A percentile compares a stretch with the other conserved stretches of the same genome.
phyloP scores from a whole-genome alignment of 768 basidiomycete genomes.

The Neoboletus brunneissimus region DNA sequence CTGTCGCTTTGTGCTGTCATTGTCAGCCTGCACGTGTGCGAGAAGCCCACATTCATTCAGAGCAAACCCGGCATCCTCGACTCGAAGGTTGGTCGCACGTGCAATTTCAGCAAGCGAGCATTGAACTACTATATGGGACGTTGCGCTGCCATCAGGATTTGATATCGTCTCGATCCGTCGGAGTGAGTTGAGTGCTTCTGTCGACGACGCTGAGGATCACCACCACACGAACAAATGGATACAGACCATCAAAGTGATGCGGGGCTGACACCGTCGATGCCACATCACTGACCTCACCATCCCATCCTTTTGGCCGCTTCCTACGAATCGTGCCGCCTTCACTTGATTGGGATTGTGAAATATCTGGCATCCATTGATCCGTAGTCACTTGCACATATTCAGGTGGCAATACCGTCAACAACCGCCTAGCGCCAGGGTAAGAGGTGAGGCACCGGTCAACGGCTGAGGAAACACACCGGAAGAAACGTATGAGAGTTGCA shows the following conservation, averaged over 20 bases:
- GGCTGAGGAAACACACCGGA: slow-evolving; percentile 48
- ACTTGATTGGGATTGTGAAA: slow-evolving; percentile 34
- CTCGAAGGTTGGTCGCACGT: slow-evolving; percentile 71
- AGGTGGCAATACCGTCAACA: slow-evolving; percentile 59
- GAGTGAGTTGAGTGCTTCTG: slow-evolving; percentile 54
- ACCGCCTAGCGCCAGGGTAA: slow-evolving; percentile 37
- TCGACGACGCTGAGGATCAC: neutral
- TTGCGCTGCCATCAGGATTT: slow-evolving; percentile 66
- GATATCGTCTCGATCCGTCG: slow-evolving; percentile 57
- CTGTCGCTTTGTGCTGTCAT: slow-evolving; percentile 36
- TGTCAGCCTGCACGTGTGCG: slow-evolving; percentile 36
- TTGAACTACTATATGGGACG: slow-evolving; percentile 60
- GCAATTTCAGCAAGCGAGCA: slow-evolving; percentile 81
- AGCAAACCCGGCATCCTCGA: slow-evolving; percentile 87
- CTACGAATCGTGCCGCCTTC: slow-evolving; percentile 34
- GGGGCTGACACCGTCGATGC: slow-evolving; percentile 32
- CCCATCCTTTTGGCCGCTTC: slow-evolving; percentile 67
- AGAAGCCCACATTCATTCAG: slow-evolving; percentile 85
- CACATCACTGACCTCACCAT: slow-evolving; percentile 58
- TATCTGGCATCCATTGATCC: slow-evolving; percentile 42
- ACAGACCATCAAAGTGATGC: slow-evolving; percentile 41
- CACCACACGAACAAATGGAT: neutral
- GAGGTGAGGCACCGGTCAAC: neutral
- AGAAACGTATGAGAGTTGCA: slow-evolving; percentile 77
- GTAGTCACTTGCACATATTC: slow-evolving; percentile 47